Evolutionary conservation across 1,284 basidiomycete genomes (phyloP), one percentile per base, ranked within the genome.

Genomic region (Austropuccinia psidii): DNA sequence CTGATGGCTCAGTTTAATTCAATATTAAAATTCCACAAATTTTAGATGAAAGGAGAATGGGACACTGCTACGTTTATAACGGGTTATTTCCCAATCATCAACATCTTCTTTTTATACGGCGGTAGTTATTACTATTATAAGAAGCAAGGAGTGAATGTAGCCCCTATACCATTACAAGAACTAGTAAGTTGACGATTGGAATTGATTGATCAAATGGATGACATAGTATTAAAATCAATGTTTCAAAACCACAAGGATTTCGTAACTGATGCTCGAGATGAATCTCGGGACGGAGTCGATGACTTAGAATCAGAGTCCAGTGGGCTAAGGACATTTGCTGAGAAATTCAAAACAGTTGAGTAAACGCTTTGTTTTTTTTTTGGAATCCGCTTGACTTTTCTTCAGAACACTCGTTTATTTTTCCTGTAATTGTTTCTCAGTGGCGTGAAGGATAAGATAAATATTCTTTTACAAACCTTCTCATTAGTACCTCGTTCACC

Each of bases 1-100:
- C n/a, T 27, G 41, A 19, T 15, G 17, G 6, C 0, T 27, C 87
- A 91, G 81, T 87, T 86, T 68, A 89, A 87, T 35, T 90, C 86
- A 84, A 79, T 80, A 6, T 89, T 11, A 45, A n/a, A 11, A 45
- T 93, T n/a, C n/a, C n/a, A n/a, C n/a, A n/a, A n/a, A n/a, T n/a
- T 93, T 85, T 84, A 70, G 68, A 50, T 92, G 72, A 85, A 85
- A 76, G 86, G 83, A 49, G 78, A 79, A 73, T 49, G 79, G 67
- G 73, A 74, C 69, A 69, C 73, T n/a, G 76, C 78, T 33, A 76
- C 68, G 37, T 79, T 78, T 60, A 61, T 80, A 70, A 79, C 80
- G 43, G 68, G 68, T 27, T 70, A 70, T 39, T 45, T 70, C 35
- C 68, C 68, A 0, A 60, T 70, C 9, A 11, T 39, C 35, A 19